phyloP scores from a whole-genome alignment of 768 basidiomycete species.

The Termitomyces sp. region DNA sequence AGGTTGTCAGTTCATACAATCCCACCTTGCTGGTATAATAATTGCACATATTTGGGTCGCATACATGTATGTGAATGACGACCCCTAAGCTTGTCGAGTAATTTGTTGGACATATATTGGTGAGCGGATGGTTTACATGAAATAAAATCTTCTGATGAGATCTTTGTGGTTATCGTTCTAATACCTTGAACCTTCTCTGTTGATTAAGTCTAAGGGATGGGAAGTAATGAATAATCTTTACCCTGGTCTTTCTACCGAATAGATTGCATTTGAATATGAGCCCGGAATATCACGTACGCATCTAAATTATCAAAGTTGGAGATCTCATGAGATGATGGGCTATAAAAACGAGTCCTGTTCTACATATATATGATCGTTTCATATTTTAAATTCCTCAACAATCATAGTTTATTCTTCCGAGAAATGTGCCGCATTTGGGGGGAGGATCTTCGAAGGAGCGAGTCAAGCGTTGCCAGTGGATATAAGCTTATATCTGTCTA shows the following conservation, averaged over 20 bases:
- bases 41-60: no score
- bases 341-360: no score
- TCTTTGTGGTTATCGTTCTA: neutral
- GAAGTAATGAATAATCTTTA: neutral
- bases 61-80: no score
- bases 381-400: neutral
- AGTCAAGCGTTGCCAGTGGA: neutral
- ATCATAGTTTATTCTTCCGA: neutral
- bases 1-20: neutral
- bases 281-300: neutral
- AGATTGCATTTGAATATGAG: neutral
- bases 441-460: neutral
- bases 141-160: neutral
- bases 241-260: no score
- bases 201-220: no score
- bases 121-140: neutral
- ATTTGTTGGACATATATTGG: neutral
- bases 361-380: neutral
- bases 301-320: neutral
- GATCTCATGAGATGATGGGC: no score
- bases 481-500: neutral
- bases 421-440: neutral
- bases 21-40: neutral
- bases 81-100: neutral
- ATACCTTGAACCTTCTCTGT: neutral